Evolutionary conservation across 352 stramenopile species (phyloP), one percentile per base, ranked within the genome.

Genomic region (Globisporangium alternatum): DNA sequence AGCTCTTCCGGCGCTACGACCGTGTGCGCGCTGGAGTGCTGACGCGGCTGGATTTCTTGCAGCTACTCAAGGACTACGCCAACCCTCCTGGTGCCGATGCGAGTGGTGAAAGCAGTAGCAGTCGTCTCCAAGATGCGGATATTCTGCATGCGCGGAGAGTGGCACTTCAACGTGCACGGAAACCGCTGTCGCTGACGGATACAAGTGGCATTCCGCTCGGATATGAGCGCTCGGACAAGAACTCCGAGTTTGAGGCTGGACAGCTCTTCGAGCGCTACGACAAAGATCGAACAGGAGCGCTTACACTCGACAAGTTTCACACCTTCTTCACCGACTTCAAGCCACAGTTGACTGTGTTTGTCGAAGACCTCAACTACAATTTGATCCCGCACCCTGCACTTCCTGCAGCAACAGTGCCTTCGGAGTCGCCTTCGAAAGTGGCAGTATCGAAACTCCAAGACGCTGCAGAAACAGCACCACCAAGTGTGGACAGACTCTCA

Each of bases 251-350:
- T 64, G 86, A 95, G 49, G 86, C 86, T 43, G 83, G 86, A 1
- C 86, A 95, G 66, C 71, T 95, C 19, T 95, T 95, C 60, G 86
- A 91, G 65, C 72, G 83, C 13, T 95, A 93, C 60, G 86, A 95
- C 60, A 77, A 61, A 17, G 74, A 90, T 35, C 83, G 75, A 39
- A 73, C 64, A 0, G 83, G 83, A 0, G 74, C 78, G 39, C 74
- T 95, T 28, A 79, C 76, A 10, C 62, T 93, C 53, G 78, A 88
- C 52, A 75, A 72, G 41, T 95, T 95, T 28, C 77, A 84, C 25
- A 56, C 66, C 37, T 95, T 95, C 64, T 93, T 91, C 56, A 56
- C 62, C 3, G 83, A 95, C 56, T 95, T 95, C 54, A 78, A 83
- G 41, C 62, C 74, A 22, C 83, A 91, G 55, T 61, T 95, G 5